Conservation (phyloP, 208 protist genomes). For the Naegleria fowleri region DNA sequence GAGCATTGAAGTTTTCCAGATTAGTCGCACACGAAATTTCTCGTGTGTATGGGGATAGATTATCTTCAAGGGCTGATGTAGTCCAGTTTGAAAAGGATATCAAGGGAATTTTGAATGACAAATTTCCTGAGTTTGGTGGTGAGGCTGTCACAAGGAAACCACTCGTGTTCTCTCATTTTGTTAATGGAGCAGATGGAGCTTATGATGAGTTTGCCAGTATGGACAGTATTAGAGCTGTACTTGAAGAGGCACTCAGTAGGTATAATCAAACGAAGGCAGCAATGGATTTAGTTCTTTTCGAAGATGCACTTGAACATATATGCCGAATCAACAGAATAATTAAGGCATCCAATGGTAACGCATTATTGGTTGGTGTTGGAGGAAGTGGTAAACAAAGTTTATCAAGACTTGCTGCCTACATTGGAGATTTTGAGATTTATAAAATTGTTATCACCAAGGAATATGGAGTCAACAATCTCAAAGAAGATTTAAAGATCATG, state of each 20-base stretch:
- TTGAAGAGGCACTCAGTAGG: slow-evolving; percentile 53
- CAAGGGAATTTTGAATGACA: background rate
- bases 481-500: slow-evolving; percentile 56
- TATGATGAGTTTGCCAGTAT: slow-evolving; percentile 69
- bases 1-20: slow-evolving; percentile 38
- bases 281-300: slow-evolving; percentile 79
- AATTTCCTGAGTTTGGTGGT: slow-evolving; percentile 67
- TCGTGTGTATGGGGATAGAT: slow-evolving; percentile 66
- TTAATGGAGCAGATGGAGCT: slow-evolving; percentile 18
- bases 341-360: slow-evolving; percentile 53
- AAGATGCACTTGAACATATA: slow-evolving; percentile 70
- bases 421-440: slow-evolving; percentile 59
- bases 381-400: slow-evolving; percentile 67
- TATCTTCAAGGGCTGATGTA: slow-evolving; percentile 50
- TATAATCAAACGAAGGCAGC: slow-evolving; percentile 58
- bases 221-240: background rate
- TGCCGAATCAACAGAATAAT: slow-evolving; percentile 60
- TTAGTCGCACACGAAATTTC: slow-evolving; percentile 61
- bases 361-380: slow-evolving; percentile 67
- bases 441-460: slow-evolving; percentile 64
- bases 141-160: slow-evolving; percentile 64
- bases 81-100: background rate
- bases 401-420: slow-evolving; percentile 58
- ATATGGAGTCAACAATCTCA: slow-evolving; percentile 64
- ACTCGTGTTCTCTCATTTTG: slow-evolving; percentile 46